phyloP scores from a whole-genome alignment of 192 early-diverging fungal species.

The Linnemannia schmuckeri region DNA sequence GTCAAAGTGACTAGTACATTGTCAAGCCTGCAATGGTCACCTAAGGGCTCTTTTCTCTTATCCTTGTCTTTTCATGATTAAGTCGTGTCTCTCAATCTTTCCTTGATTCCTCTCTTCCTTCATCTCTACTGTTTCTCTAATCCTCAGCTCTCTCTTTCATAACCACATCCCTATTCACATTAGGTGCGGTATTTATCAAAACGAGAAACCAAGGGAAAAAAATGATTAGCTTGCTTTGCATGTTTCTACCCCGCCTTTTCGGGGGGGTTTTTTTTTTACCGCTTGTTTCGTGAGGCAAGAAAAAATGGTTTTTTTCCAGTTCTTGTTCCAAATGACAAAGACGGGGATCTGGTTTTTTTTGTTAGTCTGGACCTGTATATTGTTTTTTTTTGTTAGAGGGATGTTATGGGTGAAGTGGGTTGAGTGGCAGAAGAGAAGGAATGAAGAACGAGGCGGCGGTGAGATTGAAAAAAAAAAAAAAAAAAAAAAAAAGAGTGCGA shows the following conservation, averaged over 20 bases:
- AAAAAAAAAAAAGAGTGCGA: too few relatives aligned
- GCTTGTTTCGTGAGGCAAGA: neutral
- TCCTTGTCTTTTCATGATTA: neutral
- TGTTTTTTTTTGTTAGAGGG: too few relatives aligned
- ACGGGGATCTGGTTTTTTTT: neutral
- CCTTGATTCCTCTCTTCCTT: neutral
- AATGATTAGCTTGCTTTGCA: neutral
- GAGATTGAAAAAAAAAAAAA: too few relatives aligned
- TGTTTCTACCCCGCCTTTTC: constrained; percentile 1
- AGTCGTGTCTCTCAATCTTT: neutral
- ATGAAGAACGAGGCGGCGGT: too few relatives aligned
- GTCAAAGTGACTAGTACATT: neutral
- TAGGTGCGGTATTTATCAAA: neutral
- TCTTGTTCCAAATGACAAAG: neutral
- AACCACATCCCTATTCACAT: neutral
- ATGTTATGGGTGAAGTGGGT: neutral
- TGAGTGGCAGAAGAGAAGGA: neutral
- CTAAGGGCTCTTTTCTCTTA: neutral
- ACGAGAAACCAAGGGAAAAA: neutral
- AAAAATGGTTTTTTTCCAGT: neutral
- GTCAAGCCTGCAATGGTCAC: neutral
- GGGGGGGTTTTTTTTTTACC: neutral
- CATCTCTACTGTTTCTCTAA: neutral
- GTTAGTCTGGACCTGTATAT: neutral
- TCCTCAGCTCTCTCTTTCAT: neutral